phyloP scores from a whole-genome alignment of 306 rosid genomes.

The Fragaria iinumae region DNA sequence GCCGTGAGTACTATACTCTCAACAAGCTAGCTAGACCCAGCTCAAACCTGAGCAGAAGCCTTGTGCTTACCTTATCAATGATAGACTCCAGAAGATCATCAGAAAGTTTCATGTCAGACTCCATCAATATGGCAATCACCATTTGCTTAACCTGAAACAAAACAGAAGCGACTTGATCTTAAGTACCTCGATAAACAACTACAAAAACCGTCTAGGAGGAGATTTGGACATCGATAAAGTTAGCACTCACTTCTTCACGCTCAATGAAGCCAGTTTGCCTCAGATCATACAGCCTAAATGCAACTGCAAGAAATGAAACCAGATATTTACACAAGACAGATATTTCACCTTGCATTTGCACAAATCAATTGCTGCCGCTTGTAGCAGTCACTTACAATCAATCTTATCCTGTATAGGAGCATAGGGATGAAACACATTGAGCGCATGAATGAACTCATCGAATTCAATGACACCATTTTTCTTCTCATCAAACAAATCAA shows the following conservation, averaged over 20 bases:
- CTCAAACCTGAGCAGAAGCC: not conserved
- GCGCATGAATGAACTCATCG: constrained; percentile 71
- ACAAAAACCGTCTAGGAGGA: not conserved
- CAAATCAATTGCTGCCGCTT: constrained; percentile 1
- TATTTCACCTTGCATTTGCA: constrained; percentile 18
- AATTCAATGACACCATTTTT: constrained; percentile 81
- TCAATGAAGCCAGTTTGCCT: constrained; percentile 80
- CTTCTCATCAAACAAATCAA: constrained; percentile 74
- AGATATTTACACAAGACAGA: constrained; percentile 12
- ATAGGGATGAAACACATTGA: constrained; percentile 70
- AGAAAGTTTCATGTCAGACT: constrained; percentile 53
- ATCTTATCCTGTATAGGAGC: constrained; percentile 67
- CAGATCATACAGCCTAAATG: constrained; percentile 78
- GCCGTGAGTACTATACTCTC: not conserved
- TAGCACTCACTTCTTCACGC: constrained; percentile 70
- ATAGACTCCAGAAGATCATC: constrained; percentile 82
- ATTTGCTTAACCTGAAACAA: constrained; percentile 77
- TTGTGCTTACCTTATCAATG: constrained; percentile 49
- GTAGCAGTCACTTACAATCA: constrained; percentile 57
- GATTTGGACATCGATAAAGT: not conserved
- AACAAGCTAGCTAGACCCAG: not conserved
- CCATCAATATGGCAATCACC: constrained; percentile 71
- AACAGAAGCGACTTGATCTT: constrained; percentile 18
- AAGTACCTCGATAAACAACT: not conserved
- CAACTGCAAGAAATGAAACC: constrained; percentile 51